Base-by-base conservation (phyloP, 192 early-diverging fungal species). In the Coemansia sp. region DNA sequence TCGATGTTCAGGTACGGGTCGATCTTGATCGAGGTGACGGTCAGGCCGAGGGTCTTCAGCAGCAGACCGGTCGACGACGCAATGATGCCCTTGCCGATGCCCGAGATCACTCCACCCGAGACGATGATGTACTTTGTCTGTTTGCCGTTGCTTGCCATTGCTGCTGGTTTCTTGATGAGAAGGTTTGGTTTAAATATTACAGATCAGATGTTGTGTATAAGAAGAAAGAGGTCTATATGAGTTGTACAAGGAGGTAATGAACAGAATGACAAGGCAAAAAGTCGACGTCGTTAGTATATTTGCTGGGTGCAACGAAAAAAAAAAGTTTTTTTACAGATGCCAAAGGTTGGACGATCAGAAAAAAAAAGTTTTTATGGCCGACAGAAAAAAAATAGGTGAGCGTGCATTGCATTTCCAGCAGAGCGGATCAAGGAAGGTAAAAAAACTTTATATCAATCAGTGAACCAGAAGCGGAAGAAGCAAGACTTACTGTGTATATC, bases 1-100 rank as follows among this genome's bases (percentile, higher is more conserved):
- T 99, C 96, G 64, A 99, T 96, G 85, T 98, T 99, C 52, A 99
- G 84, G 81, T 99, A 99, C 25, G 96, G 96, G 67, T 99, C 96
- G 70, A 99, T 99, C 75, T 99, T 99, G 84, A 99, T 98, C 56
- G 95, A 89, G 50, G 95, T 97, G 25, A 99, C 96, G 38, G 81
- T 82, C 55, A 98, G 83, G 19, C 94, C 96, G 40, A 89, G 80
- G 3, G 93, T 91, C 80, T 96, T 93, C 59, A 99, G 85, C 43
- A 99, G 80, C 41, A 96, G 84, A 51, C 96, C 96, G 7, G 94
- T 95, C 27, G 92, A 95, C 46, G 95, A 98, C 25, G 96, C 96
- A 80, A 99, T 98, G 49, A 99, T 92, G 44, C 96, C 96, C 80
- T 99, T 99, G 63, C 96, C 96, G 65, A 99, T 97, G 38, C 96